phyloP scores from a whole-genome alignment of 2,329 filamentous ascomycete species.

The Microcyclospora pomicola region DNA sequence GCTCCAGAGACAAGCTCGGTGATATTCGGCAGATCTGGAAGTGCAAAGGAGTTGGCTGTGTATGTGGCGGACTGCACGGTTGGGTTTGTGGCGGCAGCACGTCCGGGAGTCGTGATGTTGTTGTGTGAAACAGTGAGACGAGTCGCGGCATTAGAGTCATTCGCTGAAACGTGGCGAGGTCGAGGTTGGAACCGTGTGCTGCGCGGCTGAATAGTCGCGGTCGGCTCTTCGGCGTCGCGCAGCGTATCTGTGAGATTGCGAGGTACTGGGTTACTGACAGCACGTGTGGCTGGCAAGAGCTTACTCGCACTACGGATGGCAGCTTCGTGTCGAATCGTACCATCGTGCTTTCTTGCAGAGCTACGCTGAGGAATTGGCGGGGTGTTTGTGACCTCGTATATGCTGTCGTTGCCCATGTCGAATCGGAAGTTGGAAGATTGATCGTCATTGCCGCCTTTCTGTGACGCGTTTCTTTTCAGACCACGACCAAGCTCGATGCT shows the following conservation, averaged over 20 bases:
- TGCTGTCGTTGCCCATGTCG: conserved; percentile 34
- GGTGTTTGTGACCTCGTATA: conserved; percentile 32
- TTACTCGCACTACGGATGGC: conserved; percentile 33
- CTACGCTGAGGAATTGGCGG: conserved; percentile 24
- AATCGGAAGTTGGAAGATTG: conserved; percentile 39
- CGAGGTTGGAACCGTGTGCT: conserved; percentile 42
- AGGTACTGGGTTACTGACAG: conserved; percentile 19
- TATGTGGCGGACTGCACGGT: conserved; percentile 28
- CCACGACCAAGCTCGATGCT: conserved; percentile 47
- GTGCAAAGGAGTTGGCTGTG: conserved; percentile 46
- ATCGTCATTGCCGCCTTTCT: conserved; percentile 25
- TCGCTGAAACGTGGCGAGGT: conserved; percentile 10
- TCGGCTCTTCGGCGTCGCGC: conserved; percentile 34
- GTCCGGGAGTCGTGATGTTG: conserved; percentile 10
- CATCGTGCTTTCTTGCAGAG: conserved; percentile 20
- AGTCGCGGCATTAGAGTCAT: conserved; percentile 6
- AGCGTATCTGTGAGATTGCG: conserved; percentile 42
- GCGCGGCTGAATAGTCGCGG: conserved; percentile 28
- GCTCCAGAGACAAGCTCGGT: conserved; percentile 47
- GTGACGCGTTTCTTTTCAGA: conserved; percentile 22
- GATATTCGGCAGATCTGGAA: conserved; percentile 47
- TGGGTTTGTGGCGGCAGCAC: conserved; percentile 17
- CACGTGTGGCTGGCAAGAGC: conserved; percentile 17
- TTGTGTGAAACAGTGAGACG: conserved; percentile 8
- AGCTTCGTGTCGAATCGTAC: conserved; percentile 31